phyloP scores from a whole-genome alignment of 2,329 filamentous ascomycete genomes.

The Blumeria graminis region DNA sequence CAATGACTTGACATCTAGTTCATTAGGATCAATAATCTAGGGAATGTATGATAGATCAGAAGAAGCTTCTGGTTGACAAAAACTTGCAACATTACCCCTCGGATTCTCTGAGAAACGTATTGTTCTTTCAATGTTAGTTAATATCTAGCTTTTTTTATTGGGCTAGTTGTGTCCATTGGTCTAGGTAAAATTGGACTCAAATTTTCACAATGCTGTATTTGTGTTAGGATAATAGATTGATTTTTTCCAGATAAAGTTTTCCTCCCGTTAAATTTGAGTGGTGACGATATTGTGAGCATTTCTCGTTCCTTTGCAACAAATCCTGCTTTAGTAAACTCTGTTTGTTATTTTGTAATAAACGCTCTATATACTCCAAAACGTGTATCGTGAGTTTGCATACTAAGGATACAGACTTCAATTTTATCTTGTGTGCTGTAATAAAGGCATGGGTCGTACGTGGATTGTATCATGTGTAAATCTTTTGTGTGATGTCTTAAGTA shows the following conservation, averaged over 20 bases:
- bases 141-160: neutral
- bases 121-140: slow-evolving; percentile 1
- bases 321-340: neutral
- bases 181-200: neutral
- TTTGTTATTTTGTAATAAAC: neutral
- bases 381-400: neutral
- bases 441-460: slow-evolving; percentile 3
- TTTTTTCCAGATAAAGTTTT: slow-evolving; percentile 1
- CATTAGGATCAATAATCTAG: neutral
- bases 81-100: slow-evolving; percentile 1
- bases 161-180: neutral
- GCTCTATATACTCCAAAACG: neutral
- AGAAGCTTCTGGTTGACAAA: slow-evolving; percentile 2
- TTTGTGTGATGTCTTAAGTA: slow-evolving; percentile 3
- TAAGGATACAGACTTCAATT: neutral
- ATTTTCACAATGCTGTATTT: neutral
- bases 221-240: neutral
- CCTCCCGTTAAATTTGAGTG: neutral
- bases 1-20: neutral
- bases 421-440: neutral
- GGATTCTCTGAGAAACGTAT: slow-evolving; percentile 2
- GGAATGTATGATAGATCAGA: slow-evolving; percentile 2
- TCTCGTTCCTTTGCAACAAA: neutral
- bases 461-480: slow-evolving; percentile 2
- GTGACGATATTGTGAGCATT: neutral